phyloP scores from a whole-genome alignment of 2,329 filamentous ascomycete species.

The Fusarium mundagurra region DNA sequence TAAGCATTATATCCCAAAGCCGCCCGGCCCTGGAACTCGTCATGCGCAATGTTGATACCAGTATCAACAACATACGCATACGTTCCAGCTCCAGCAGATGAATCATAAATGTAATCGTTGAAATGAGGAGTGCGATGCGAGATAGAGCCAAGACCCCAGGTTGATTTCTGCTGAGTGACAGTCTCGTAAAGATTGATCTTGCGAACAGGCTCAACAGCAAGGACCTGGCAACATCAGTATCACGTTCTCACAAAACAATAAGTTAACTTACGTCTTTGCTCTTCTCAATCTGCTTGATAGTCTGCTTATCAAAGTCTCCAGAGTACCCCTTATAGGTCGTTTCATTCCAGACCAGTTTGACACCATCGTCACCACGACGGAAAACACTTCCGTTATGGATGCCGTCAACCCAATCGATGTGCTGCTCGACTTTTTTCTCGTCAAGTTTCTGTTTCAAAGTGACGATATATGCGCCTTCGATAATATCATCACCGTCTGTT shows the following conservation, averaged over 20 bases:
- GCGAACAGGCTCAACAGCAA: conserved; percentile 47
- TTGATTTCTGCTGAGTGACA: conserved; percentile 48
- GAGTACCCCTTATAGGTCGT: conserved; percentile 53
- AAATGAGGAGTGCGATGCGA: conserved; percentile 51
- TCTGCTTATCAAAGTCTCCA: conserved; percentile 54
- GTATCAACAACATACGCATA: conserved; percentile 66
- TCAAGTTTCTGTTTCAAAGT: conserved; percentile 53
- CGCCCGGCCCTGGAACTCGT: conserved; percentile 56
- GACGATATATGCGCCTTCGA: conserved; percentile 57
- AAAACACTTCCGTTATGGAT: conserved; percentile 47
- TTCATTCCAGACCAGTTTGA: conserved; percentile 47
- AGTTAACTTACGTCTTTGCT: conserved; percentile 54
- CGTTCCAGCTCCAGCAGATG: conserved; percentile 51
- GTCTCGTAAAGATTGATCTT: conserved; percentile 43
- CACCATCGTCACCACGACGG: conserved; percentile 47
- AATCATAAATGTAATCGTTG: conserved; percentile 54
- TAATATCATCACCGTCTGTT: conserved; percentile 29
- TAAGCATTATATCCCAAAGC: conserved; percentile 50
- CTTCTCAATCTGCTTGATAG: conserved; percentile 52
- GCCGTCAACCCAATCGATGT: conserved; percentile 47
- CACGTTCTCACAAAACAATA: no score
- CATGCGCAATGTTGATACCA: conserved; percentile 59
- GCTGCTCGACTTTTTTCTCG: conserved; percentile 46
- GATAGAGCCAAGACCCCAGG: conserved; percentile 58
- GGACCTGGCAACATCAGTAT: conserved; percentile 41